Percentiles rank a stretch among this genome's conserved stretches.
phyloP scores from a whole-genome alignment of 139 green algal genomes.

The Trebouxia sp. region DNA sequence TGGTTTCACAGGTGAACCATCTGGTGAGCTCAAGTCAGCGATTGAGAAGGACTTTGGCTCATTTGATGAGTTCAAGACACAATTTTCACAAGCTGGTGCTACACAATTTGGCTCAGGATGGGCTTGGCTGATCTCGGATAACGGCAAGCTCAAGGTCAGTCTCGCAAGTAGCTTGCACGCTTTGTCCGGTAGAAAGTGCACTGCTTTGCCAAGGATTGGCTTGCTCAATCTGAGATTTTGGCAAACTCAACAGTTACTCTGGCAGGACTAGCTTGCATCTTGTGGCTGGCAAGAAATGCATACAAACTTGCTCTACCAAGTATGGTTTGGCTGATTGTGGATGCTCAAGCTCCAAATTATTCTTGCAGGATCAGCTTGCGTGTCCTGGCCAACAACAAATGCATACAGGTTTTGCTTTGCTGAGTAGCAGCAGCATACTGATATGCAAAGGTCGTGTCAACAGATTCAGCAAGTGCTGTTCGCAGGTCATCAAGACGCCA shows the following conservation, averaged over 20 bases:
- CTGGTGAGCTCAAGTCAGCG: slow-evolving; percentile 70
- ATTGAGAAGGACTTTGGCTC: slow-evolving; percentile 89
- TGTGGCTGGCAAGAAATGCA: no score
- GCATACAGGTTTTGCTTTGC: no score
- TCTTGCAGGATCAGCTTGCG: no score
- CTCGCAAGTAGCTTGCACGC: not conserved
- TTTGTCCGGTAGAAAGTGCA: no score
- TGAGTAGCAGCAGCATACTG: not conserved
- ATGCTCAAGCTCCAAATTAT: not conserved
- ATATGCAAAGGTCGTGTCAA: no score
- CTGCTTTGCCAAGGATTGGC: no score
- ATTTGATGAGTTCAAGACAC: slow-evolving; percentile 84
- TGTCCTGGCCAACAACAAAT: no score
- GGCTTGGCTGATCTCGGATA: slow-evolving; percentile 86
- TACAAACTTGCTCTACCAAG: not conserved
- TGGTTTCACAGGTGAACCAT: slow-evolving; percentile 57
- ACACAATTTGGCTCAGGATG: slow-evolving; percentile 93
- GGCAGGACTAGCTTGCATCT: no score
- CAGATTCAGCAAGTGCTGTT: no score
- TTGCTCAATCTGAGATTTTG: no score
- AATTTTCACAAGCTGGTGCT: slow-evolving; percentile 83
- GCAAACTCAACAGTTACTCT: no score
- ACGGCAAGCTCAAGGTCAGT: slow-evolving; percentile 74
- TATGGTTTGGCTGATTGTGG: not conserved
- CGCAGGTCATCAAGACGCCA: slow-evolving; percentile 82